Conservation (phyloP, 768 basidiomycete genomes). For the Macrocybe gigantea region DNA sequence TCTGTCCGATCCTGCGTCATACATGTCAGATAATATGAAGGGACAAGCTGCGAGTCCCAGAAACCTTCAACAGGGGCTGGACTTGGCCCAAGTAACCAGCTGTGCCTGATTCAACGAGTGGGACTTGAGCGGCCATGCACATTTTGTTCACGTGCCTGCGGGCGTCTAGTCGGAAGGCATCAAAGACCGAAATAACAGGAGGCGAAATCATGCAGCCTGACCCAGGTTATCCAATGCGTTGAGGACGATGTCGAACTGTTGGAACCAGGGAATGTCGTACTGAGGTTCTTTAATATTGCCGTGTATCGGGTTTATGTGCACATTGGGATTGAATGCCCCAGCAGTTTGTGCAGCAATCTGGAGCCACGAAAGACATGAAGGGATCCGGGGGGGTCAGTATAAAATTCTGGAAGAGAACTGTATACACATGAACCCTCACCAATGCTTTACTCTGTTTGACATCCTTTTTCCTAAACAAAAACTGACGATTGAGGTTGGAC, state of each 20-base stretch:
- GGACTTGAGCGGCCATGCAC: slow-evolving; percentile 90
- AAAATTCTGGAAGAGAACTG: background rate
- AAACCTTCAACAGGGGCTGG: slow-evolving; percentile 84
- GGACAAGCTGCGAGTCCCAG: slow-evolving; percentile 3
- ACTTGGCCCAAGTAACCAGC: slow-evolving; percentile 97
- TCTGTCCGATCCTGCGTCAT: slow-evolving; percentile 70
- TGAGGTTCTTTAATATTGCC: slow-evolving; percentile 93
- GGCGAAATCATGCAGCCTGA: slow-evolving; percentile 25
- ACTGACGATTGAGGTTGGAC: slow-evolving; percentile 95
- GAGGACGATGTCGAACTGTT: slow-evolving; percentile 84
- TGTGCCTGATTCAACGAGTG: slow-evolving; percentile 93
- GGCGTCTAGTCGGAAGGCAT: slow-evolving; percentile 52
- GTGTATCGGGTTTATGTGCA: slow-evolving; percentile 82
- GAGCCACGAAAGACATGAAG: background rate
- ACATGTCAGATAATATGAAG: background rate
- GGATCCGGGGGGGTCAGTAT: background rate
- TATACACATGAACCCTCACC: slow-evolving; percentile 35
- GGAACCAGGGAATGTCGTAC: slow-evolving; percentile 89
- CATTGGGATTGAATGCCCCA: slow-evolving; percentile 80
- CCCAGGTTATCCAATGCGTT: slow-evolving; percentile 97
- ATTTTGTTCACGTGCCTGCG: slow-evolving; percentile 95
- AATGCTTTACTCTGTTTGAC: slow-evolving; percentile 95
- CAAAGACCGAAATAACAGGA: background rate
- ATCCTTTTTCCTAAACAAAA: slow-evolving; percentile 94
- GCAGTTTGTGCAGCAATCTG: slow-evolving; percentile 84